phyloP scores from a whole-genome alignment of 179 eudicot species.

The Beta corolliflora region DNA sequence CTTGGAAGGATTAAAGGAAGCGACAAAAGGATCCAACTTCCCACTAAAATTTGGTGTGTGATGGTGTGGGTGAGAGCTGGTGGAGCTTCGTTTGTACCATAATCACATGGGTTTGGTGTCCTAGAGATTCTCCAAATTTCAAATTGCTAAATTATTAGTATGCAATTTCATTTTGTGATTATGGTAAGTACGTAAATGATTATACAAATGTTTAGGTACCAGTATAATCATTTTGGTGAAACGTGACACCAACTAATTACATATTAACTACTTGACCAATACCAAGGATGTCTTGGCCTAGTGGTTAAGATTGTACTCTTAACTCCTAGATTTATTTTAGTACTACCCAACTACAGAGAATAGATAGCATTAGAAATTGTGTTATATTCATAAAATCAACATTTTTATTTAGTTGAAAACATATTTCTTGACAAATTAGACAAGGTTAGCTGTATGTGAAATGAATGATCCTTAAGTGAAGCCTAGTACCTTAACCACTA shows the following conservation, averaged over 20 bases:
- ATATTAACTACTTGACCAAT: not conserved
- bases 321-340: too few species aligned
- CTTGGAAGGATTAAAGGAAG: not conserved
- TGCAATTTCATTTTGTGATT: not conserved
- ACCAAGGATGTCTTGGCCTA: too few species aligned
- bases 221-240: constrained; percentile 3
- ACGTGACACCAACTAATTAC: constrained; percentile 18
- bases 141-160: not conserved
- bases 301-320: too few species aligned
- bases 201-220: constrained; percentile 3
- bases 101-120: constrained; percentile 23
- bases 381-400: too few species aligned
- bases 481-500: too few species aligned
- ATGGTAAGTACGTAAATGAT: not conserved
- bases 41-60: constrained; percentile 6
- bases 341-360: too few species aligned
- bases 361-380: too few species aligned
- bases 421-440: too few species aligned
- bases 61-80: constrained; percentile 5
- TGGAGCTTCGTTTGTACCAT: constrained; percentile 20
- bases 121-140: not conserved
- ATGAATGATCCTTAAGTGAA: too few species aligned
- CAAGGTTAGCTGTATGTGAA: too few species aligned
- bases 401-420: too few species aligned
- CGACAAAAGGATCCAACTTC: not conserved